A percentile compares a stretch with the other conserved stretches of the same genome.
phyloP scores from a whole-genome alignment of 1,139 yeast genomes.

The Kodamaea derodonti region DNA sequence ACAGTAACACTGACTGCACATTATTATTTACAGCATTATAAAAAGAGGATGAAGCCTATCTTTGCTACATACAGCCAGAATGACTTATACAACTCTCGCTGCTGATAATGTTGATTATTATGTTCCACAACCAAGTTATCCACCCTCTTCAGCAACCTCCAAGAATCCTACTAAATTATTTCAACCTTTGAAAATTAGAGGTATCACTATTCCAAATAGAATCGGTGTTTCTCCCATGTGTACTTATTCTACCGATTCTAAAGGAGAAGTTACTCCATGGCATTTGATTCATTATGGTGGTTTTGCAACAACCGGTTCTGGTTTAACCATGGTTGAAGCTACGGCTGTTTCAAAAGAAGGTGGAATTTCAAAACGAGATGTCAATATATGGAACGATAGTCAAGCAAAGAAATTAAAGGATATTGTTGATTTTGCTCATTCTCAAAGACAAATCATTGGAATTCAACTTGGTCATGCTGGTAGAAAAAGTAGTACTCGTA shows the following conservation, averaged over 20 bases:
- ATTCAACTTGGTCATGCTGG: conserved; percentile 59
- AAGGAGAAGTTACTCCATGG: conserved; percentile 42
- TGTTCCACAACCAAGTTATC: background rate
- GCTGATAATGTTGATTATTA: conserved; percentile 2
- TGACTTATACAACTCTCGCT: too few relatives aligned
- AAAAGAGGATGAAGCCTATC: too few relatives aligned
- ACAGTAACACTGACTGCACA: too few relatives aligned
- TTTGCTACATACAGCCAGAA: too few relatives aligned
- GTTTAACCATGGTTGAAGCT: conserved; percentile 51
- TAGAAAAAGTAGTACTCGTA: conserved; percentile 43
- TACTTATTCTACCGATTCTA: conserved; percentile 41
- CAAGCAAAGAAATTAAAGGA: conserved; percentile 47
- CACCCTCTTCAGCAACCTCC: background rate
- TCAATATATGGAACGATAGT: conserved; percentile 49
- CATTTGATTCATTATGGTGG: conserved; percentile 46
- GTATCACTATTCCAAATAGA: conserved; percentile 43
- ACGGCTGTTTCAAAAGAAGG: conserved; percentile 43
- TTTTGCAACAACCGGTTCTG: conserved; percentile 46
- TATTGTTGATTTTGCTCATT: conserved; percentile 55
- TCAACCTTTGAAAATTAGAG: conserved; percentile 35
- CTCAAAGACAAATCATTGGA: conserved; percentile 47
- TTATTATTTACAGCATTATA: too few relatives aligned
- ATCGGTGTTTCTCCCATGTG: conserved; percentile 62
- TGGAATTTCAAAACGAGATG: conserved; percentile 42
- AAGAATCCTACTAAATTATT: conserved; percentile 20